A percentile compares a stretch with the other conserved stretches of the same genome.
phyloP scores from a whole-genome alignment of 495 filamentous ascomycete genomes.

The Letharia columbiana region DNA sequence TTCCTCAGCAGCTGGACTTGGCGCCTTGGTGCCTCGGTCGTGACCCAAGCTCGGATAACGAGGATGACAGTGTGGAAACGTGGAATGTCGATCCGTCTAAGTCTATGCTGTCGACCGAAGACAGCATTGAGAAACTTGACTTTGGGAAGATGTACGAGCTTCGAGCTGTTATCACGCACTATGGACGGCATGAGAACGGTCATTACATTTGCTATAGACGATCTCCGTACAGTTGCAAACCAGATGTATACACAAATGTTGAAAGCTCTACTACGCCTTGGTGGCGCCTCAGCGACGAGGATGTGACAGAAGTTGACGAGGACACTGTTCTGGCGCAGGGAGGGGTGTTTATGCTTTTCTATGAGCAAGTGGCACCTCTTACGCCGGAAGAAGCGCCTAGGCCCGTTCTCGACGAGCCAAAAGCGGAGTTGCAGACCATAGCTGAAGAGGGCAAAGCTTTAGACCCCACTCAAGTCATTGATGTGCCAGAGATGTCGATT shows the following conservation, averaged over 20 bases:
- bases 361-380: constrained; percentile 44
- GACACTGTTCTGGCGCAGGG: constrained; percentile 62
- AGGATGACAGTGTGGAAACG: constrained; percentile 43
- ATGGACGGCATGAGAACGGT: constrained; percentile 85
- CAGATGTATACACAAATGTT: constrained; percentile 29
- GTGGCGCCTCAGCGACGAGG: constrained; percentile 83
- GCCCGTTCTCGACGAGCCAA: neutral
- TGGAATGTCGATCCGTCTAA: constrained; percentile 57
- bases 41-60: constrained; percentile 5
- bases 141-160: constrained; percentile 63
- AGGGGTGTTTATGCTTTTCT: constrained; percentile 97
- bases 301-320: constrained; percentile 66
- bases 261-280: constrained; percentile 44
- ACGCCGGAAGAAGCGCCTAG: neutral
- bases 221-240: constrained; percentile 40
- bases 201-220: constrained; percentile 90
- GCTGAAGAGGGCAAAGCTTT: neutral
- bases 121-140: constrained; percentile 30
- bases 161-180: constrained; percentile 79
- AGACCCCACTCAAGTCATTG: neutral
- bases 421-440: neutral
- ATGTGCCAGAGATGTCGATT: neutral
- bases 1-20: constrained; percentile 65
- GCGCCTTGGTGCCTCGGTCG: constrained; percentile 69
- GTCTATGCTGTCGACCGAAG: constrained; percentile 56